Evolutionary conservation across 2,329 filamentous ascomycete species (phyloP), one percentile per base, ranked within the genome.

Genomic region (Fonsecaea pugnacius): DNA sequence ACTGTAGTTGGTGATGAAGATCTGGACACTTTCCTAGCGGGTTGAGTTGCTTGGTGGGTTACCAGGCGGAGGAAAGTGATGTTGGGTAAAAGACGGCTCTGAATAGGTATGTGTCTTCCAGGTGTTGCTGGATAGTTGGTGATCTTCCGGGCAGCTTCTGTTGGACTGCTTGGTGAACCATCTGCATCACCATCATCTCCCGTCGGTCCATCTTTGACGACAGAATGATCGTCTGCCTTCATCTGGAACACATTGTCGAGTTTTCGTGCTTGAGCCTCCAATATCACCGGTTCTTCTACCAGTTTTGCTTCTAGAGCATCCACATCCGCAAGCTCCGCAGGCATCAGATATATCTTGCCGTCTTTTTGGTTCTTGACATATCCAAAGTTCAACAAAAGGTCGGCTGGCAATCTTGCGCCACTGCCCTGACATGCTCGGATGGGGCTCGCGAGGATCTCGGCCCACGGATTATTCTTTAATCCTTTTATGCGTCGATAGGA

Each of bases 381-480:
- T 10, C 52, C 59, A 18, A 67, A 60, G 32, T 67, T 57, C 27
- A 64, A 21, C 24, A 70, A 35, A n/a, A 71, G 48, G 14, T 62
- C 61, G 14, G 21, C 24, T 0, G 70, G 70, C 46, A 70, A 36
- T 33, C 69, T 64, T n/a, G 67, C 56, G 36, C 60, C 60, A 38
- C 64, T 70, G 12, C 58, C 66, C 36, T 63, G 56, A 50, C 67
- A 69, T 14, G 58, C 33, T 35, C 70, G 48, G 18, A 71, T 33
- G 1, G 70, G 65, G 43, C 53, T 58, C 21, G 67, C 67, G 10
- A 71, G 61, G n/a, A 70, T 70, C 46, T 62, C 59, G 18, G 70
- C 70, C 67, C 67, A 71, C 5, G 66, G 63, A 53, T 71, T 70
- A 30, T 69, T 63, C 36, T 58, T 57, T 32, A 70, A 52, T n/a